A percentile compares a stretch with the other conserved stretches of the same genome.
Conservation (phyloP, 2,329 filamentous ascomycete species). For the Sarocladiaceae sp. region DNA sequence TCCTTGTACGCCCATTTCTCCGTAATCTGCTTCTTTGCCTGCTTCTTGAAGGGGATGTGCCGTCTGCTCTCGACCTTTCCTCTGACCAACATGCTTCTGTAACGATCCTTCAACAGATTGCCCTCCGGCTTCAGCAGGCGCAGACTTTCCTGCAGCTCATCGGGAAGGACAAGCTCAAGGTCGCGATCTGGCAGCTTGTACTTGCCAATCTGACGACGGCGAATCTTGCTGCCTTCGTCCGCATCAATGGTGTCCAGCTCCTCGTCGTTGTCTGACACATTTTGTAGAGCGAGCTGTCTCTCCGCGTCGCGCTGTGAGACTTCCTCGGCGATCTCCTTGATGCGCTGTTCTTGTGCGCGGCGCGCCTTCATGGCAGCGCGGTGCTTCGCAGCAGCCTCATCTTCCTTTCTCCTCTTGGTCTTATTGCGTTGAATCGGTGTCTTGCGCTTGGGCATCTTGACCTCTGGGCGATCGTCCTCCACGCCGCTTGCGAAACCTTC, state of each 20-base stretch:
- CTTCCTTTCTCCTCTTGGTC: conserved; percentile 82
- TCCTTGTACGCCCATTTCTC: conserved; percentile 99
- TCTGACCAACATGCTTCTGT: conserved; percentile 80
- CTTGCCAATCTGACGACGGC: conserved; percentile 71
- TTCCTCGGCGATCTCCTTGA: conserved; percentile 66
- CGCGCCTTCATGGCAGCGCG: conserved; percentile 71
- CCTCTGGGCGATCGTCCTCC: conserved; percentile 55
- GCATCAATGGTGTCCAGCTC: conserved; percentile 47
- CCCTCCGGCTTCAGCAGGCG: conserved; percentile 86
- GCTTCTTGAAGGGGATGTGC: conserved; percentile 75
- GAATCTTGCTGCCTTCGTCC: conserved; percentile 59
- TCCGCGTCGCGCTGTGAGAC: conserved; percentile 53
- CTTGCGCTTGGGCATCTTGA: conserved; percentile 78
- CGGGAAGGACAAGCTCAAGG: conserved; percentile 74
- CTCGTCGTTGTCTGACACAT: conserved; percentile 30
- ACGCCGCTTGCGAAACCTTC: conserved; percentile 82
- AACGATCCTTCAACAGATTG: conserved; percentile 89
- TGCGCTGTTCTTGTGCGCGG: conserved; percentile 65
- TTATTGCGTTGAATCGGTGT: conserved; percentile 83
- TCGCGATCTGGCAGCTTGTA: conserved; percentile 71
- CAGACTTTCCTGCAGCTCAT: conserved; percentile 80
- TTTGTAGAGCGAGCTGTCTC: conserved; percentile 35
- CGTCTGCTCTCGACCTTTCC: conserved; percentile 85
- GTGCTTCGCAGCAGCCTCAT: conserved; percentile 72
- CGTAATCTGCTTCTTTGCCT: conserved; percentile 73